A percentile compares a stretch with the other conserved stretches of the same genome.
These are phyloP conservation scores for Neoboletus magnificus DNA, from an alignment of 768 basidiomycete species.

Conservation along the genomic window DNA sequence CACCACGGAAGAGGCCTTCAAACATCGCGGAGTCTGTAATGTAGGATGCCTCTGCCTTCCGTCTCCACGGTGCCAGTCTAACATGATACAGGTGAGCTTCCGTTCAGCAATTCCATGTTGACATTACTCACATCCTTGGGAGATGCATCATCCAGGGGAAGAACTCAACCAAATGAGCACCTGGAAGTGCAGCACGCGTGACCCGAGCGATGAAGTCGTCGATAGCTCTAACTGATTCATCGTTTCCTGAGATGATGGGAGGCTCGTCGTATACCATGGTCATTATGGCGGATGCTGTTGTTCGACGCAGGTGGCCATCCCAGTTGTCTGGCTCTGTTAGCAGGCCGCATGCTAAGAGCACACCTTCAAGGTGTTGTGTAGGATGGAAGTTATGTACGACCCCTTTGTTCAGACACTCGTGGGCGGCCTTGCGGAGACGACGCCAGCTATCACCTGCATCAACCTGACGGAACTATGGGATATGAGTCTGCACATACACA, in stretches of 20 bases:
- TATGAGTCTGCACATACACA: background rate
- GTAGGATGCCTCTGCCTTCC: background rate
- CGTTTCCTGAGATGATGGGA: slow-evolving; percentile 9
- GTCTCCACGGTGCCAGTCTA: slow-evolving; percentile 4
- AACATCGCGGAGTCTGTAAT: background rate
- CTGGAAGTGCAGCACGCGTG: slow-evolving; percentile 35
- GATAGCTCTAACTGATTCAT: slow-evolving; percentile 7
- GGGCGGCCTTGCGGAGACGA: slow-evolving; percentile 7
- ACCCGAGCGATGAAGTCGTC: slow-evolving; percentile 25
- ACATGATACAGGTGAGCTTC: background rate
- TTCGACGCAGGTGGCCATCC: slow-evolving; percentile 31
- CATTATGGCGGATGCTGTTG: slow-evolving; percentile 29
- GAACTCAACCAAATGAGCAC: slow-evolving; percentile 36
- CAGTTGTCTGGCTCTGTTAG: slow-evolving; percentile 27
- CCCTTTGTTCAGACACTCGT: slow-evolving; percentile 4
- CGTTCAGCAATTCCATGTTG: no score
- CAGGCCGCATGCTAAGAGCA: slow-evolving; percentile 19
- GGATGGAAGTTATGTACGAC: background rate
- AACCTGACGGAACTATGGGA: background rate
- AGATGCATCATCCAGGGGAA: slow-evolving; percentile 34
- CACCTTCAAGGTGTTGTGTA: slow-evolving; percentile 5
- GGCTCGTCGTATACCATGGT: slow-evolving; percentile 24
- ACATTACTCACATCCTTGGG: slow-evolving; percentile 15
- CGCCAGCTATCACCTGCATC: background rate
- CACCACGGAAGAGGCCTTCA: background rate